Base-by-base conservation (phyloP, 2,329 filamentous ascomycete species). In the Tympanopsis confertula region DNA sequence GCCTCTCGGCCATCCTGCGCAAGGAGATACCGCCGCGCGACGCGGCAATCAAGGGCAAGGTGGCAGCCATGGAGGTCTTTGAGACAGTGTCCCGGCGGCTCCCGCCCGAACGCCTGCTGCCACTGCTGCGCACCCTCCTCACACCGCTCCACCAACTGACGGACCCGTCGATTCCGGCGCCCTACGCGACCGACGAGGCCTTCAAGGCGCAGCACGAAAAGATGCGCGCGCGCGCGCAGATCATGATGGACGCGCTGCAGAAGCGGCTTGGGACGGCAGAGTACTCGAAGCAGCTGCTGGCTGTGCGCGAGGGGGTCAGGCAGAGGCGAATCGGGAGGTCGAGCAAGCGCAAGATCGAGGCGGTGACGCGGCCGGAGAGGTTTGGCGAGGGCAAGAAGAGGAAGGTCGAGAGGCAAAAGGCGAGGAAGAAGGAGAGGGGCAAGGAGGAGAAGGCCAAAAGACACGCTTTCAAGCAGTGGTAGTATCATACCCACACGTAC, bases 261-360 rank as follows among this genome's bases (percentile, higher is more conserved):
- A 82, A 80, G 63, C 87, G 84, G 53, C 68, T 94, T 37, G 91
- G 89, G 29, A 86, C 82, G 2, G 74, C 78, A 1, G 76, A 75
- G 43, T 98, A 88, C 60, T 78, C 88, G n/a, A 68, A 70, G 39
- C 70, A 80, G 35, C 67, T 96, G 51, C 59, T 84, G 28, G 71
- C 71, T 29, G 85, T 93, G 5, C 76, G 86, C 42, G 78, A 82
- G 38, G 72, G 69, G 13, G 78, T 91, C n/a, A 74, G 73, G 51
- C 69, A 71, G 45, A 76, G 81, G 50, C 69, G 91, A 46, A 76
- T 86, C 53, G 74, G 78, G 50, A 68, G 93, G 45, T 76, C 82
- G 38, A 75, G 71, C 45, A 98, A 98, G 73, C 74, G 91, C 50
- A 85, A 86, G 60, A 85, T 96, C 45, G 88, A 93, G 54, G 85